phyloP scores from a whole-genome alignment of 441 rosid species.

The Bocquillonia castaneifolia region DNA sequence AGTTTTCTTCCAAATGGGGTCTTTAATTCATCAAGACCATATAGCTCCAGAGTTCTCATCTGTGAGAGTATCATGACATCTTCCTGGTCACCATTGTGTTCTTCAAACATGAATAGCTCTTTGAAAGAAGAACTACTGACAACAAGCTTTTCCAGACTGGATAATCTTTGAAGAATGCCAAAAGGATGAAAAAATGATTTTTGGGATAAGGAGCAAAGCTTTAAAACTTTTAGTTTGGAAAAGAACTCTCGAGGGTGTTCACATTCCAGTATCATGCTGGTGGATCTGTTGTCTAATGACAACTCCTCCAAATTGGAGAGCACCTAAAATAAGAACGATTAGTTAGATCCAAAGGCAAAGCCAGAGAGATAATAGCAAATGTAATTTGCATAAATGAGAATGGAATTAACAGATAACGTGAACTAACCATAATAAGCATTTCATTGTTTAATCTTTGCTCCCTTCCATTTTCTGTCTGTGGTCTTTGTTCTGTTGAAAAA shows the following conservation, averaged over 20 bases:
- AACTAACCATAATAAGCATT: no score
- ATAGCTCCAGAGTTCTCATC: no score
- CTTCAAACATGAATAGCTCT: slow-evolving; percentile 20
- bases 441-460: no score
- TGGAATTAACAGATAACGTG: no score
- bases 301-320: slow-evolving; percentile 24
- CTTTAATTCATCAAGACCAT: no score
- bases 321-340: not conserved
- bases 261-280: not conserved
- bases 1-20: no score
- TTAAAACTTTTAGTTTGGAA: slow-evolving; percentile 1
- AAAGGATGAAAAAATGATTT: slow-evolving; percentile 12
- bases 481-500: no score
- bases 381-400: no score
- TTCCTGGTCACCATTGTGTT: not conserved
- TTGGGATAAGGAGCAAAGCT: slow-evolving; percentile 11
- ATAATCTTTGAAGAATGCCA: slow-evolving; percentile 21
- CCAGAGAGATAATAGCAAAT: no score
- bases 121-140: slow-evolving; percentile 11
- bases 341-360: not conserved
- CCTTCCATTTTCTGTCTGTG: no score
- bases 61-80: not conserved
- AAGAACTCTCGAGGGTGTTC: slow-evolving; percentile 12
- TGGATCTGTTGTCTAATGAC: slow-evolving; percentile 8
- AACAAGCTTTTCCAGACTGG: slow-evolving; percentile 17